Conservation (phyloP, 495 filamentous ascomycete genomes). For the Xylaria grammica region DNA sequence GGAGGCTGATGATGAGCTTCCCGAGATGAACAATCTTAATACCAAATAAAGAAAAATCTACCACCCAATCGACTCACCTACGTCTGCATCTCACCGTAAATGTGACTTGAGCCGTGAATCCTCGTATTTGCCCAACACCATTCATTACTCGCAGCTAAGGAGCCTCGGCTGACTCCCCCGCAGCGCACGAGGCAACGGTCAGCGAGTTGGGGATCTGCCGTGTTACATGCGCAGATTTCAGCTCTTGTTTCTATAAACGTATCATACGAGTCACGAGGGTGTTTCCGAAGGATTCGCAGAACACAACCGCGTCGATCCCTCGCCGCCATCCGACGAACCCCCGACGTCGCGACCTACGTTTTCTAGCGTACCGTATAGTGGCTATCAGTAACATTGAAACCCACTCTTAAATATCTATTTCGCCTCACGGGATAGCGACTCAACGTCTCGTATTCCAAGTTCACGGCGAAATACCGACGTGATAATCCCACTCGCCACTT, state of each 20-base stretch:
- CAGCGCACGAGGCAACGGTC: background rate
- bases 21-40: slow-evolving; percentile 4
- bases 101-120: background rate
- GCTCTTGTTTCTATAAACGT: slow-evolving; percentile 18
- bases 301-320: background rate
- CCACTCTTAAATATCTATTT: no score
- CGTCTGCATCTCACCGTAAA: background rate
- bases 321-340: no score
- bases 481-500: no score
- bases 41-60: slow-evolving; percentile 14
- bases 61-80: background rate
- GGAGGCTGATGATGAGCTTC: slow-evolving; percentile 9
- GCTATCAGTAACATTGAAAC: no score
- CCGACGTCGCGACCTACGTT: no score
- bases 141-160: no score
- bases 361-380: no score
- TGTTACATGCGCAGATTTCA: slow-evolving; percentile 10
- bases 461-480: no score
- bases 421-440: no score
- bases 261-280: slow-evolving; percentile 15
- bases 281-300: slow-evolving; percentile 19
- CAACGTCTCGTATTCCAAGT: no score
- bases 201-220: slow-evolving; percentile 4
- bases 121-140: slow-evolving; percentile 1
- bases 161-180: background rate